Evolutionary conservation across 768 basidiomycete species (phyloP).

Genomic region (Boletellus emodensis): DNA sequence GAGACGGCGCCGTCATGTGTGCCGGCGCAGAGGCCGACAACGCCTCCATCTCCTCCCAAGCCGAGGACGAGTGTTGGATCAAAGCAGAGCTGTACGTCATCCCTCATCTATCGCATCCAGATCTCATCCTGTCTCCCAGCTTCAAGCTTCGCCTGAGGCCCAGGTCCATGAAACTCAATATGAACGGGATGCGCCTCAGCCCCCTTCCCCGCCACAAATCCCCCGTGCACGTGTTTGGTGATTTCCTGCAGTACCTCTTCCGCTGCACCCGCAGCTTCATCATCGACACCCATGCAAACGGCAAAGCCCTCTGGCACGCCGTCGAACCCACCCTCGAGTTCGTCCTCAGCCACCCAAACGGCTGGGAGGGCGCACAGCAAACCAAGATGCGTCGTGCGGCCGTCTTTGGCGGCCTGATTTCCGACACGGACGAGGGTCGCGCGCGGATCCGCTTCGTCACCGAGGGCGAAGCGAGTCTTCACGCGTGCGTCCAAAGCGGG

Average conservation of each 20-base stretch:
- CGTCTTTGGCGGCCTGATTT: constrained; percentile 65
- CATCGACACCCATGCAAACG: constrained; percentile 79
- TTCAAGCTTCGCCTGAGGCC: constrained; percentile 81
- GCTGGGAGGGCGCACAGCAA: constrained; percentile 76
- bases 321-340: constrained; percentile 69
- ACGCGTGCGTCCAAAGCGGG: constrained; percentile 75
- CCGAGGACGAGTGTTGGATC: constrained; percentile 76
- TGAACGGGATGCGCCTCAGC: constrained; percentile 80
- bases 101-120: constrained; percentile 1
- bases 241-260: constrained; percentile 73
- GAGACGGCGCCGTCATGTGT: constrained; percentile 57
- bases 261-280: constrained; percentile 73
- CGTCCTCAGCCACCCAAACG: constrained; percentile 76
- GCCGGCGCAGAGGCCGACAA: constrained; percentile 78
- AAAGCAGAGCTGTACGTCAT: constrained; percentile 68
- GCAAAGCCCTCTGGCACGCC: constrained; percentile 61
- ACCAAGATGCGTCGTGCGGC: constrained; percentile 75
- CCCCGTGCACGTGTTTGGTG: constrained; percentile 73
- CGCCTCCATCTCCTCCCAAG: constrained; percentile 51
- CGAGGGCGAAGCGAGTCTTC: constrained; percentile 80
- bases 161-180: constrained; percentile 72
- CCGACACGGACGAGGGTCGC: constrained; percentile 69
- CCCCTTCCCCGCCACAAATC: constrained; percentile 63
- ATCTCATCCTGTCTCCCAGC: constrained; percentile 31
- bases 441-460: constrained; percentile 77